Base-by-base conservation (phyloP, 768 basidiomycete species). In the Tulasnella sp. region DNA sequence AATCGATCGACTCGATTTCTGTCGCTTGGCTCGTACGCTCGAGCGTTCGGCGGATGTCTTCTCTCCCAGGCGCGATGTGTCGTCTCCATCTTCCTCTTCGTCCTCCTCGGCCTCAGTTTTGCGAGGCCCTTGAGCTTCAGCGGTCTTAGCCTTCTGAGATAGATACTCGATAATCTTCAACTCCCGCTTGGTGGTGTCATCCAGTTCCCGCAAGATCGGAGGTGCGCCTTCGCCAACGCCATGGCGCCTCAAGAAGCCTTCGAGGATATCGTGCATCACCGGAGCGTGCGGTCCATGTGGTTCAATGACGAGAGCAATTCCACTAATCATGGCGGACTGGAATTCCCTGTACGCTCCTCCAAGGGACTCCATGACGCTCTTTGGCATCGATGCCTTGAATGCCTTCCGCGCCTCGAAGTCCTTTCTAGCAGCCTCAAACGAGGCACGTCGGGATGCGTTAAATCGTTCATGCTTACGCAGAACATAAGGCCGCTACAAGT, bases 401-500 rank as follows among this genome's bases (percentile, higher is more conserved):
- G 89, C 89, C 80, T 90, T 89, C 75, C 94, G 91, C 81, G 96
- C 91, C 82, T 92, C 89, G 84, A 94, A 96, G 85, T 97, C 96
- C 84, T 92, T 92, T 83, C 95, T 91, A 5, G 96, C 95, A 18
- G 94, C 95, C 81, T 97, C 95, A 83, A 97, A 97, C 85, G 96
- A 98, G 20, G 96, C 96, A 78, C 87, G 88, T 54, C 96, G 88
- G 12, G 96, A 97, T 42, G 92, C 91, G 58, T 90, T 87, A 86
- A 94, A 97, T 28, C 94, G 93, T 83, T 95, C 94, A 73, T 96
- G 89, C 73, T 91, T 90, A 76, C 96, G 91, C 60, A 98, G 87
- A 58, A 98, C 88, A 86, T 97, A 98, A 2, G 96, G 96, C 42
- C 96, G 91, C 85, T 97, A 93, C 18, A 69, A 4, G 60, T 37